Conservation (phyloP, 2,329 filamentous ascomycete species). For the Pyrenochaeta sp. region DNA sequence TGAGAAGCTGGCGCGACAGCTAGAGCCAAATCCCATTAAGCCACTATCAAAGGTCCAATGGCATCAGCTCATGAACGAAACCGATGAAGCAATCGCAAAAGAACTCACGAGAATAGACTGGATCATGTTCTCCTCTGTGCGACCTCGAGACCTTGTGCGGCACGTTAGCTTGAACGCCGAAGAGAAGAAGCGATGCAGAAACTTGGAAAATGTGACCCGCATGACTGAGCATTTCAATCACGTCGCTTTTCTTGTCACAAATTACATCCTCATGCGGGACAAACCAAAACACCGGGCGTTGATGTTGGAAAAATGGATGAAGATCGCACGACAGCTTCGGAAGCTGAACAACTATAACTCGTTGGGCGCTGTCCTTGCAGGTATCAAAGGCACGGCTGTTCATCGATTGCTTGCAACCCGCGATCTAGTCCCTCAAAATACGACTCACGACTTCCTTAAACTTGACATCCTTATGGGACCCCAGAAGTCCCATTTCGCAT, state of each 20-base stretch:
- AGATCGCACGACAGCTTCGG: constrained; percentile 81
- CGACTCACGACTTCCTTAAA: constrained; percentile 85
- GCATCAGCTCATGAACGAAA: constrained; percentile 86
- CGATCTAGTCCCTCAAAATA: constrained; percentile 73
- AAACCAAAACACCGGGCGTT: constrained; percentile 94
- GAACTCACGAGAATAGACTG: constrained; percentile 97
- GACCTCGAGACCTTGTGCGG: constrained; percentile 89
- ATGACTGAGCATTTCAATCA: constrained; percentile 86
- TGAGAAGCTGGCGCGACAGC: constrained; percentile 75
- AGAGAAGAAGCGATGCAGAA: constrained; percentile 77
- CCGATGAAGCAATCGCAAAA: constrained; percentile 84
- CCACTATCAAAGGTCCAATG: constrained; percentile 86
- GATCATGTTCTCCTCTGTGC: constrained; percentile 96
- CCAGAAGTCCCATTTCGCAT: constrained; percentile 91
- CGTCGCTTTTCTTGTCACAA: constrained; percentile 63
- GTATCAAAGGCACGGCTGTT: constrained; percentile 87
- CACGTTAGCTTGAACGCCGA: constrained; percentile 80
- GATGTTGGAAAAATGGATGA: constrained; percentile 96
- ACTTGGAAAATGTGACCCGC: constrained; percentile 85
- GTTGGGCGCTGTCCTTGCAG: constrained; percentile 90
- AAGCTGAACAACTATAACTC: constrained; percentile 98
- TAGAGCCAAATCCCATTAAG: constrained; percentile 74
- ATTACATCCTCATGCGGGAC: constrained; percentile 77
- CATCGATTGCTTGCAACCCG: constrained; percentile 83
- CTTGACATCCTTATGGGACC: constrained; percentile 92